Base-by-base conservation (phyloP, 371 early-diverging fungal species). In the Blakeslea trispora region DNA sequence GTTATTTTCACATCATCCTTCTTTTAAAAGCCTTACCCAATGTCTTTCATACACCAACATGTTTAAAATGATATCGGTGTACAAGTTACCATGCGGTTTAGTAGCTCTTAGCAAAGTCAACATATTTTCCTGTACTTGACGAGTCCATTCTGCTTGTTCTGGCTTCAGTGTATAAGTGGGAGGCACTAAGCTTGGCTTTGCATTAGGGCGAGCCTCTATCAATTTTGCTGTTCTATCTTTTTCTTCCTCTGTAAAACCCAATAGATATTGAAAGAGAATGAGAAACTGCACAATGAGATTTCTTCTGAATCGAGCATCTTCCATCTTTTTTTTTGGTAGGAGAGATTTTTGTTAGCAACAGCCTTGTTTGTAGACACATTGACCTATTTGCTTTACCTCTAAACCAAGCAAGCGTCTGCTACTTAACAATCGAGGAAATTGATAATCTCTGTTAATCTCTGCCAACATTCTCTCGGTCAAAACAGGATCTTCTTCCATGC, bases 271-370 rank as follows among this genome's bases (percentile, higher is more conserved):
- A 34, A 89, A 70, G 5, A 91, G 68, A 21, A 92, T 89, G 34
- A 90, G 57, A 35, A 87, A 77, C 61, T 94, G 94, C 15, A 91
- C 77, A 45, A 94, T 77, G 15, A 92, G 82, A 59, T 89, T 91
- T 35, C 92, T 84, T 53, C 91, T 80, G 58, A 90, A 88, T 52
- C 81, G 71, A 7, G 84, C 75, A 55, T 89, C 88, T 19, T 73
- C 74, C 44, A 87, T 75, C 81, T 86, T 73, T 17, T 28, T 28
- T 28, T 28, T 28, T 28, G 3, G 28, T 28, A 28, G 4, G 15
- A 5, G 14, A 9, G 13, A 24, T 23, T 6, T 5, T 8, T 23
- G 28, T 24, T 45, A 24, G 17, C 2, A 18, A 5, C 3, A 11
- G 13, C 40, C 31, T n/a, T n/a, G n/a, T n/a, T n/a, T n/a, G n/a